Conservation (phyloP, 2,329 filamentous ascomycete genomes). For the Sclerotinia trifoliorum region DNA sequence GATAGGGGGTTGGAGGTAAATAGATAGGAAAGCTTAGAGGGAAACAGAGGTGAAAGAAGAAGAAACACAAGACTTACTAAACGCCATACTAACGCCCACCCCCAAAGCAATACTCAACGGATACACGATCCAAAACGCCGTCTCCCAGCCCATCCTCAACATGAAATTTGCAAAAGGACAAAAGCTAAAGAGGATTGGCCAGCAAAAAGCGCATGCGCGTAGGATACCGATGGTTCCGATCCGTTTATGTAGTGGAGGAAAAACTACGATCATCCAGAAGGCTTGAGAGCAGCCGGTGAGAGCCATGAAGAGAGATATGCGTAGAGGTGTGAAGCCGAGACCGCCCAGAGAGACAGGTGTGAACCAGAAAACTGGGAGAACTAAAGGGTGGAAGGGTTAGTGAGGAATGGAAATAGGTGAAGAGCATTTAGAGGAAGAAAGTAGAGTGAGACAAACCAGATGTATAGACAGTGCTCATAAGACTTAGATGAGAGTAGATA, state of each 20-base stretch:
- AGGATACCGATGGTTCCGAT: constrained; percentile 67
- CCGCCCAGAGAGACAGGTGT: constrained; percentile 63
- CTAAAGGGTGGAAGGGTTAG: constrained; percentile 26
- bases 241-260: constrained; percentile 65
- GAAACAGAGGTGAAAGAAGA: constrained; percentile 44
- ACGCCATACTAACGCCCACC: constrained; percentile 45
- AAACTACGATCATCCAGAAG: constrained; percentile 67
- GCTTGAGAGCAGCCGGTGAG: constrained; percentile 65
- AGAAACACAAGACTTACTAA: constrained; percentile 53
- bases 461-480: constrained; percentile 70
- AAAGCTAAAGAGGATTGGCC: constrained; percentile 63
- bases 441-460: constrained; percentile 42
- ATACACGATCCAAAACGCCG: constrained; percentile 38
- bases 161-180: constrained; percentile 57
- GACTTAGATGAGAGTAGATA: constrained; percentile 63
- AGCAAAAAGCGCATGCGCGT: constrained; percentile 54
- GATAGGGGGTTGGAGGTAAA: background rate
- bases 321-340: constrained; percentile 57
- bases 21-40: background rate
- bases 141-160: constrained; percentile 47
- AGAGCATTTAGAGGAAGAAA: background rate
- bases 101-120: constrained; percentile 57
- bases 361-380: constrained; percentile 67
- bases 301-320: constrained; percentile 67
- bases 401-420: too few species aligned